These are phyloP conservation scores for Phaeosphaeriaceae sp. DNA, from an alignment of 2,329 filamentous ascomycete genomes.

Conservation along the genomic window DNA sequence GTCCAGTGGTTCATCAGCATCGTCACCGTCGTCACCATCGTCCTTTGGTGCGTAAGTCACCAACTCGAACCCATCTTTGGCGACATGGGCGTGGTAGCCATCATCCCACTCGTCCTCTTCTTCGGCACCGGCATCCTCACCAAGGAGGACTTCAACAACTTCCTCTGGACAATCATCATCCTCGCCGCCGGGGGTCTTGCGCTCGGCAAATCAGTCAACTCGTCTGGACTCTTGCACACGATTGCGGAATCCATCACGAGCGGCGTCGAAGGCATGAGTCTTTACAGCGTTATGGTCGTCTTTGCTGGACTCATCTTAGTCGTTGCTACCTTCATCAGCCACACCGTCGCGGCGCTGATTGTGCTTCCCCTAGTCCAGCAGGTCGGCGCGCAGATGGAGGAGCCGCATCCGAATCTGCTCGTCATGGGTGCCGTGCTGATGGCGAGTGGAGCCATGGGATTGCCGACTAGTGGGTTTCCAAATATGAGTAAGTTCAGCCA, in stretches of 20 bases:
- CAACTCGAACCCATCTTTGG: constrained; percentile 87
- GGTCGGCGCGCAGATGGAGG: constrained; percentile 81
- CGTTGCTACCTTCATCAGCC: constrained; percentile 96
- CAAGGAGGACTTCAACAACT: constrained; percentile 99
- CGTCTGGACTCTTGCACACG: constrained; percentile 88
- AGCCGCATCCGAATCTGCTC: constrained; percentile 90
- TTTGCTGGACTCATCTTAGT: constrained; percentile 86
- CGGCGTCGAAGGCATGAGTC: constrained; percentile 75
- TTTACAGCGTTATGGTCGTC: constrained; percentile 86
- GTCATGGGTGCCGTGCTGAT: constrained; percentile 96
- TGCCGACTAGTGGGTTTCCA: constrained; percentile 95
- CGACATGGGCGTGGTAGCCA: constrained; percentile 98
- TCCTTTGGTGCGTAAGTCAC: constrained; percentile 90
- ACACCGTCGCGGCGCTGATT: constrained; percentile 95
- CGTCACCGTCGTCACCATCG: constrained; percentile 84
- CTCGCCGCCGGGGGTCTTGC: constrained; percentile 92
- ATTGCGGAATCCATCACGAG: constrained; percentile 80
- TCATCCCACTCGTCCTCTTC: constrained; percentile 94
- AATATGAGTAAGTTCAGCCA: constrained; percentile 90
- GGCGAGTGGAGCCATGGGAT: constrained; percentile 96
- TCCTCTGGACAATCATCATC: constrained; percentile 99
- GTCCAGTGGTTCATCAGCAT: constrained; percentile 92
- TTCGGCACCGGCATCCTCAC: constrained; percentile 96
- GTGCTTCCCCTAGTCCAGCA: constrained; percentile 89
- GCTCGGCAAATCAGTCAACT: constrained; percentile 91